These are phyloP conservation scores for Chrysoporthe puriensis DNA, from an alignment of 2,329 filamentous ascomycete species.

Conservation along the genomic window DNA sequence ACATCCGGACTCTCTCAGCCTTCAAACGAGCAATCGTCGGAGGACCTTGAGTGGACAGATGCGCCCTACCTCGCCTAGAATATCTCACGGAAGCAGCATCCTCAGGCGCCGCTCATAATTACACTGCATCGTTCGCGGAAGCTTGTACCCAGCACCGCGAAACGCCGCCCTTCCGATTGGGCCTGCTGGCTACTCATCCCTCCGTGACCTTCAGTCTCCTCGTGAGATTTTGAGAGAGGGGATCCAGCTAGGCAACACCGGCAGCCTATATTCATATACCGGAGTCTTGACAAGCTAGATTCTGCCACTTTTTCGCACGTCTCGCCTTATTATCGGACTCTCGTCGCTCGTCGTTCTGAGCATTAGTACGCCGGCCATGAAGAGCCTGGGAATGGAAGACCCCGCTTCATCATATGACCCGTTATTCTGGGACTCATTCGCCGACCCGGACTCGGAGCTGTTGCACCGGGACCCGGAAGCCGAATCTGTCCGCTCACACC, in stretches of 20 bases:
- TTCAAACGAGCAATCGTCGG: not conserved
- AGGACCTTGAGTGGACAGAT: no score
- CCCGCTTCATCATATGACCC: conserved; percentile 20
- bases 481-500: conserved; percentile 26
- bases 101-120: not conserved
- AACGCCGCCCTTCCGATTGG: not conserved
- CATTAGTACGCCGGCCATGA: not conserved
- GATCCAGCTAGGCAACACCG: not conserved
- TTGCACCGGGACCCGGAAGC: conserved; percentile 18
- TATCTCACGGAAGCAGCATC: not conserved
- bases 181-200: not conserved
- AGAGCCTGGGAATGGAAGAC: conserved; percentile 4
- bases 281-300: not conserved
- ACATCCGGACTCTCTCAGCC: not conserved
- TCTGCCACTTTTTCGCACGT: not conserved
- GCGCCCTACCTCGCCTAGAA: not conserved
- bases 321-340: not conserved
- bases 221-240: not conserved
- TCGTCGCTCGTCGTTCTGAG: not conserved
- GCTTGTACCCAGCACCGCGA: not conserved
- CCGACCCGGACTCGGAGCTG: conserved; percentile 14
- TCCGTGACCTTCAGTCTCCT: not conserved
- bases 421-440: conserved; percentile 14
- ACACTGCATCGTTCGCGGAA: not conserved
- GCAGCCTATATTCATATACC: not conserved